Evolutionary conservation across 768 basidiomycete species (phyloP), one percentile per base, ranked within the genome.

Genomic region (Paxillus involutus): DNA sequence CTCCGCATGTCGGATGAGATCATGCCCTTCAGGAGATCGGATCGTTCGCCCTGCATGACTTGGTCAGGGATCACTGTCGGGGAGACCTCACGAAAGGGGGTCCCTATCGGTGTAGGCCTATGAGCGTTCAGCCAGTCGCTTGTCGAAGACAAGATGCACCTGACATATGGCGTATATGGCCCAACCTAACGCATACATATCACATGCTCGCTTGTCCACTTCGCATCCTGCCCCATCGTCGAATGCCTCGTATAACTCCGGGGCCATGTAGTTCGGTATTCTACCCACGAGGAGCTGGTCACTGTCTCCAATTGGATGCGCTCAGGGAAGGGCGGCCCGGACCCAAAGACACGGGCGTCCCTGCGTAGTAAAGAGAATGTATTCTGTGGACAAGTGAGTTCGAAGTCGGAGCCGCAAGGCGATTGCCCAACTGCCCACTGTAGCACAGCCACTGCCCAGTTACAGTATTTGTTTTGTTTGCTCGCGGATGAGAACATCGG

Each of bases 311-410:
- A 49, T 12, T 45, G 44, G 13, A 58, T 52, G 40, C 59, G 51
- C 1, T 45, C 44, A 48, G 67, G 63, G 21, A 64, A 66, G 17
- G 52, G 36, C 0, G 59, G 61, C 24, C 5, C 24, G 5, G 24
- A 24, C 11, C 13, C 53, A 21, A 81, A 82, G 67, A 50, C 78
- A 79, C 11, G 80, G 80, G 26, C 67, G 65, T 13, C 71, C 71
- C 12, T 67, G n/a, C 5, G 59, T 65, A 5, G 75, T 75, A 16
- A 82, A 69, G 19, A 82, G 71, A 44, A 82, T 76, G 52, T 81
- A 13, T 71, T 73, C 79, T 79, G 52, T 0, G 36, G 10, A 63
- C 63, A 62, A 17, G 67, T 36, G 44, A 42, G 16, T 21, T 41
- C 6, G 24, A 37, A 12, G 42, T 10, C 9, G n/a, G n/a, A n/a